phyloP scores from a whole-genome alignment of 2,329 filamentous ascomycete species.

The Chaetothyriales sp. region DNA sequence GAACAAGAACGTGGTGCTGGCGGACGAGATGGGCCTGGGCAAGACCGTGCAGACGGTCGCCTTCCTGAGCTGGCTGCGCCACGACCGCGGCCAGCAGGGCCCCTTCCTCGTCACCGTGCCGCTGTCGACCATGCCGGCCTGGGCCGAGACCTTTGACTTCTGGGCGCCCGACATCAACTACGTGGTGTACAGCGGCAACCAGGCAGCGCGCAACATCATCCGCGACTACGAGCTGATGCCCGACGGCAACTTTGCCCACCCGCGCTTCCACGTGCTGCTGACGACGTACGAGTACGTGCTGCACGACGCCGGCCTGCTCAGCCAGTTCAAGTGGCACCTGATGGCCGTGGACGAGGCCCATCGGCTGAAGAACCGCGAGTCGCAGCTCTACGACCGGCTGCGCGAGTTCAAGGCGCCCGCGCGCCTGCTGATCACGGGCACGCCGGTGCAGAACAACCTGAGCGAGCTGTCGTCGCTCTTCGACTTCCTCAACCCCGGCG shows the following conservation, averaged over 20 bases:
- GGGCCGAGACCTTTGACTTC: constrained; percentile 93
- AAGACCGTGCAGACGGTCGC: constrained; percentile 97
- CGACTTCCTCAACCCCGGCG: constrained; percentile 94
- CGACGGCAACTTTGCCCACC: constrained; percentile 72
- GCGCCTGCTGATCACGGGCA: constrained; percentile 87
- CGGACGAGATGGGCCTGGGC: constrained; percentile 95
- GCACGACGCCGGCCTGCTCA: constrained; percentile 68
- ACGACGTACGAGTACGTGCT: constrained; percentile 97
- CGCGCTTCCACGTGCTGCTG: constrained; percentile 93
- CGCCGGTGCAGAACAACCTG: constrained; percentile 92
- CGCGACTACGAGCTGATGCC: constrained; percentile 79
- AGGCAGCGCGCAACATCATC: constrained; percentile 73
- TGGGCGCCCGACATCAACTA: constrained; percentile 97
- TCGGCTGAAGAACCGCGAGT: constrained; percentile 89
- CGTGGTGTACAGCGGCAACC: constrained; percentile 87
- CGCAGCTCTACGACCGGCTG: constrained; percentile 77
- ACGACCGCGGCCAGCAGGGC: constrained; percentile 77
- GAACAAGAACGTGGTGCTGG: constrained; percentile 88
- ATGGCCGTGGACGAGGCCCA: constrained; percentile 94
- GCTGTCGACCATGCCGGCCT: constrained; percentile 90
- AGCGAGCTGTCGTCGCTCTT: constrained; percentile 83
- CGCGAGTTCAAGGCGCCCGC: constrained; percentile 77
- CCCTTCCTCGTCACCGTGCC: constrained; percentile 96
- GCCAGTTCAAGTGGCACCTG: constrained; percentile 92
- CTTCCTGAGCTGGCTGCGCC: constrained; percentile 92